phyloP scores from a whole-genome alignment of 192 early-diverging fungal species.

The Pilaira anomala region DNA sequence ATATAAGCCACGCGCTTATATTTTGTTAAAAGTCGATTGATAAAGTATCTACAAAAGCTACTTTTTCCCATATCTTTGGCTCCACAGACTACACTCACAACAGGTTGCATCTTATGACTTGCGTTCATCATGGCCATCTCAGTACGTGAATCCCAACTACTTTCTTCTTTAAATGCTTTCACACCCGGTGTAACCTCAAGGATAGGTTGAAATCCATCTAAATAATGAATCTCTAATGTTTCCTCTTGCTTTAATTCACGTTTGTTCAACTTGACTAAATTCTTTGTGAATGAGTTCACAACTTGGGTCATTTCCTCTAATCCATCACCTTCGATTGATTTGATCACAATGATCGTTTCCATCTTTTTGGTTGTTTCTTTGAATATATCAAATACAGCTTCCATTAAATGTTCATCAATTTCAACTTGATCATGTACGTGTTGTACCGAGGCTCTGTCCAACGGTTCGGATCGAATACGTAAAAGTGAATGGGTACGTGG shows the following conservation, averaged over 20 bases:
- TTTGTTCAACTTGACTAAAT: conserved; percentile 39
- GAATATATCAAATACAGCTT: conserved; percentile 8
- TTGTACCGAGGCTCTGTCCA: conserved; percentile 26
- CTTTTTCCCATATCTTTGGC: conserved; percentile 87
- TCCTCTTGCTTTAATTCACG: conserved; percentile 8
- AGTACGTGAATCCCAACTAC: conserved; percentile 39
- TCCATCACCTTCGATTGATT: conserved; percentile 37
- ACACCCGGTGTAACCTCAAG: conserved; percentile 27
- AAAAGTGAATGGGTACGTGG: conserved; percentile 46
- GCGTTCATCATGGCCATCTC: not conserved
- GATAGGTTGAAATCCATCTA: conserved; percentile 53
- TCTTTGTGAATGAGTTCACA: conserved; percentile 43
- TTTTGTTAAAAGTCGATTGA: conserved; percentile 77
- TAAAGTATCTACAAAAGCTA: conserved; percentile 71
- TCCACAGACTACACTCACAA: conserved; percentile 69
- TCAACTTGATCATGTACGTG: conserved; percentile 15
- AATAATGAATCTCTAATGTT: not conserved
- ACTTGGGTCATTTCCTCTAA: conserved; percentile 44
- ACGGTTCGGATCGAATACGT: conserved; percentile 13
- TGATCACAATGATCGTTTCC: conserved; percentile 36
- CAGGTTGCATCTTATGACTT: conserved; percentile 26
- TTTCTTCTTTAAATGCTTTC: conserved; percentile 34
- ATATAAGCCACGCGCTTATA: conserved; percentile 74
- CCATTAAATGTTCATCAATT: conserved; percentile 13
- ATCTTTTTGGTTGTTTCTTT: not conserved